These are phyloP conservation scores for Leptomonas seymouri DNA, from an alignment of 208 protist genomes.

Conservation along the genomic window DNA sequence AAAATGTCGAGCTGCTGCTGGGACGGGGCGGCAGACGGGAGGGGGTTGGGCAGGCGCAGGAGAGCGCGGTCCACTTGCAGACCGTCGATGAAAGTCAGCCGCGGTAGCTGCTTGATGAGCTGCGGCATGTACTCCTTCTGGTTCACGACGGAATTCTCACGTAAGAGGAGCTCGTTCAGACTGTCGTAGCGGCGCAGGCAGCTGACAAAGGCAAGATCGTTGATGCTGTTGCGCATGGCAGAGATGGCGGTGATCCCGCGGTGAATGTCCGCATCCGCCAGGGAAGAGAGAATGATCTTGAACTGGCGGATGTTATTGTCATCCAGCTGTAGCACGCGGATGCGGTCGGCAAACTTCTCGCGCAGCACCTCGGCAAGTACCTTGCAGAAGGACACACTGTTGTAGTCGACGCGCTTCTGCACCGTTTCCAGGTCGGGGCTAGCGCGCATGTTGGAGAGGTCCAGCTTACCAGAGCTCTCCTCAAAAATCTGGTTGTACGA, in stretches of 20 bases:
- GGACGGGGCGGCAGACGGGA: slow-evolving; percentile 39
- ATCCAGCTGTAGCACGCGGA: slow-evolving; percentile 66
- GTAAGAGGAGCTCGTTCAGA: slow-evolving; percentile 72
- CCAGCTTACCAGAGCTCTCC: slow-evolving; percentile 52
- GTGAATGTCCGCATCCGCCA: slow-evolving; percentile 67
- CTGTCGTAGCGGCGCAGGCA: slow-evolving; percentile 62
- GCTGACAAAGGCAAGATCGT: slow-evolving; percentile 54
- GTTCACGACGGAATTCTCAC: slow-evolving; percentile 55
- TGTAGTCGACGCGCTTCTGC: slow-evolving; percentile 83
- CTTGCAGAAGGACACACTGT: slow-evolving; percentile 80
- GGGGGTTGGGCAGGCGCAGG: slow-evolving; percentile 73
- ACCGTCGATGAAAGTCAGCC: slow-evolving; percentile 68
- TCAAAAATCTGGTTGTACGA: slow-evolving; percentile 49
- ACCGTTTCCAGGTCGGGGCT: slow-evolving; percentile 60
- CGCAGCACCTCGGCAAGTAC: slow-evolving; percentile 71
- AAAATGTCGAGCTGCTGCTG: slow-evolving; percentile 36
- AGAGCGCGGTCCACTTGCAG: slow-evolving; percentile 47
- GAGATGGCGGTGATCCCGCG: slow-evolving; percentile 73
- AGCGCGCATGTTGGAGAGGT: slow-evolving; percentile 61
- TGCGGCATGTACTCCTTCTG: slow-evolving; percentile 49
- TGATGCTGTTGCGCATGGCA: slow-evolving; percentile 71
- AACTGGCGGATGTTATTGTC: slow-evolving; percentile 75
- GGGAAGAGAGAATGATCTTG: slow-evolving; percentile 58
- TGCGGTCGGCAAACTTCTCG: slow-evolving; percentile 54
- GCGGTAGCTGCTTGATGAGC: slow-evolving; percentile 49